Evolutionary conservation across 768 basidiomycete genomes (phyloP), one percentile per base, ranked within the genome.

Genomic region (Suillus brevipes): DNA sequence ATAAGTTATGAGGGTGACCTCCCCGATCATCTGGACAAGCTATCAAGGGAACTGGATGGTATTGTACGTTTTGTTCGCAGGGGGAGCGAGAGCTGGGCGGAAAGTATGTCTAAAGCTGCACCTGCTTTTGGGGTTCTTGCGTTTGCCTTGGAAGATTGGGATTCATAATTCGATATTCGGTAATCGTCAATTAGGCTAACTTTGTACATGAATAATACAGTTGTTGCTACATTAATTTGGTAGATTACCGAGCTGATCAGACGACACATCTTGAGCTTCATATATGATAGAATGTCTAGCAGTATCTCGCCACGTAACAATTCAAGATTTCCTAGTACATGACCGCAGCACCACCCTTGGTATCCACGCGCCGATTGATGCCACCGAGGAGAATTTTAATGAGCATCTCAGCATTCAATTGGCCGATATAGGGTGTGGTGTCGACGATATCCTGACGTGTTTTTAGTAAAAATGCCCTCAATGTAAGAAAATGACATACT

Each of bases 101-200:
- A 84, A 47, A 87, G 88, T 0, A 74, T 79, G n/a, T 81, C 82
- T 20, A 87, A 88, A 60, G 85, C 82, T 34, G 85, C 88, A 14
- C 74, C 87, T 36, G 80, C 87, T 1, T 93, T 91, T 72, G 88
- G 85, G 1, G 82, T 91, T 38, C 78, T 94, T 60, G 89, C 90
- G 12, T 94, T 94, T 73, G 80, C 85, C 49, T 78, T 94, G 65
- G 89, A 93, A 61, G 91, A 92, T 72, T 94, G 91, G 91, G 90
- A 91, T 75, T 76, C 64, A 20, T 76, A 60, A 66, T 60, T 25
- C n/a, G 6, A 16, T 10, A 52, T 58, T 20, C 14, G 10, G 25
- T 28, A 28, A 8, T 53, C 1, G 20, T 28, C 10, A 18, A 57
- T 37, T 23, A 40, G 28, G 8, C 40, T n/a, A 20, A 45, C 12